Evolutionary conservation across 1,139 yeast species (phyloP).

Genomic region (Meyerozyma elateridarum): DNA sequence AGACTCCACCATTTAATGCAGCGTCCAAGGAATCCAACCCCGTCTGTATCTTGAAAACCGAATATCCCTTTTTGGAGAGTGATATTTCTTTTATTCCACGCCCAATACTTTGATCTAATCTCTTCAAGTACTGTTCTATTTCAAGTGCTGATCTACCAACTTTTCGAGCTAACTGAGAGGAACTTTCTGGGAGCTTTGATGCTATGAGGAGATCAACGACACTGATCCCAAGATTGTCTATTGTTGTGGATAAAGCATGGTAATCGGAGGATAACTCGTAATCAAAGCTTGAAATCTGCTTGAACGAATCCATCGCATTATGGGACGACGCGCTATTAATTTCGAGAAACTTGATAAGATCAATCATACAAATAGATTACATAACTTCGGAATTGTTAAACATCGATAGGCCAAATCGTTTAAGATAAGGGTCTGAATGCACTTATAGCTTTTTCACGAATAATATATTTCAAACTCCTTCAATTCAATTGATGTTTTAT

Average conservation of each 20-base stretch:
- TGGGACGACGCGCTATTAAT: conserved; percentile 8
- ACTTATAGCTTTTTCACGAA: too few species aligned
- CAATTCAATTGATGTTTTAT: too few species aligned
- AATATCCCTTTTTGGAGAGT: not conserved
- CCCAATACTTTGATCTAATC: not conserved
- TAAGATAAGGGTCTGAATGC: too few species aligned
- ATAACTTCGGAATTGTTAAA: too few species aligned
- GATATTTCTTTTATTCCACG: not conserved
- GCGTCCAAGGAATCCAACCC: conserved; percentile 1
- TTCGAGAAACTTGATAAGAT: too few species aligned
- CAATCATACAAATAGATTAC: too few species aligned
- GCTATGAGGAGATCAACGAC: conserved; percentile 1
- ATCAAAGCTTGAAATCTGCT: not conserved
- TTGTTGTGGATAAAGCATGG: not conserved
- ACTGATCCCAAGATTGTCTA: conserved; percentile 4
- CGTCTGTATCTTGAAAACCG: not conserved
- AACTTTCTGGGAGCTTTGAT: not conserved
- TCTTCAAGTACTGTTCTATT: not conserved
- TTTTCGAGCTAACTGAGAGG: conserved; percentile 1
- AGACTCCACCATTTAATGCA: not conserved
- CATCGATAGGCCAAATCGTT: too few species aligned
- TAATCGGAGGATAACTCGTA: not conserved
- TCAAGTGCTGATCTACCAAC: conserved; percentile 2
- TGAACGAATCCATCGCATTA: conserved; percentile 5
- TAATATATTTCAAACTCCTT: too few species aligned